Evolutionary conservation across 805 yeast species (phyloP), one percentile per base, ranked within the genome.

Genomic region (Wickerhamiella vanderwaltii): DNA sequence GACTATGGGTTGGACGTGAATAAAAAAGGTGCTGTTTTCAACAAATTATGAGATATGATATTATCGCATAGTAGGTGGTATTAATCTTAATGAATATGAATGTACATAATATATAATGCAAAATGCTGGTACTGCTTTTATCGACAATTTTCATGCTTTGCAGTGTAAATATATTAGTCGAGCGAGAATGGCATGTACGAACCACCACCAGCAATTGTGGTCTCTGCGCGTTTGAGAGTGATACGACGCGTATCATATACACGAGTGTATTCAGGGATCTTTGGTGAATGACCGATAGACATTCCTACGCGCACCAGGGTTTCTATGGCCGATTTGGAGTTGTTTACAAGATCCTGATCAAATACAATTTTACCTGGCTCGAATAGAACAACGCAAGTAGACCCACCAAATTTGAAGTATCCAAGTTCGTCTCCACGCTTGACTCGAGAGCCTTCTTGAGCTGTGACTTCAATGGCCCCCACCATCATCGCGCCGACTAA

Each of bases 401-500:
- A 82, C 0, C 98, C 98, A 11, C 98, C 98, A 63, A 88, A 88
- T 56, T 87, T 84, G 69, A 88, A 88, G 56, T 84, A 88, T 0
- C 98, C 98, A 20, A 88, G 60, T 53, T 88, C 97, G 32, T 82
- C 87, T 3, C 91, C 82, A 35, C 87, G 67, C 6, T 61, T 52
- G 3, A 88, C 67, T 0, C 41, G 29, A 33, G 75, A 75, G 2
- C 84, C 85, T 35, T 69, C 72, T 40, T 69, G 56, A 12, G 76
- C 78, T 0, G 88, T 77, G 22, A 88, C 58, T 0, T 85, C 71
- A 2, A 79, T 86, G 1, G 94, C 79, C 0, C 97, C 97, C 2
- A 88, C 98, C 96, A 88, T 86, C 97, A 91, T 88, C 0, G 98
- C 98, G 26, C 98, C 98, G 3, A 88, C 84, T 5, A 91, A 76